A percentile compares a stretch with the other conserved stretches of the same genome.
Conservation (phyloP, 257 asterid genomes). For the Salvia miltiorrhiza region DNA sequence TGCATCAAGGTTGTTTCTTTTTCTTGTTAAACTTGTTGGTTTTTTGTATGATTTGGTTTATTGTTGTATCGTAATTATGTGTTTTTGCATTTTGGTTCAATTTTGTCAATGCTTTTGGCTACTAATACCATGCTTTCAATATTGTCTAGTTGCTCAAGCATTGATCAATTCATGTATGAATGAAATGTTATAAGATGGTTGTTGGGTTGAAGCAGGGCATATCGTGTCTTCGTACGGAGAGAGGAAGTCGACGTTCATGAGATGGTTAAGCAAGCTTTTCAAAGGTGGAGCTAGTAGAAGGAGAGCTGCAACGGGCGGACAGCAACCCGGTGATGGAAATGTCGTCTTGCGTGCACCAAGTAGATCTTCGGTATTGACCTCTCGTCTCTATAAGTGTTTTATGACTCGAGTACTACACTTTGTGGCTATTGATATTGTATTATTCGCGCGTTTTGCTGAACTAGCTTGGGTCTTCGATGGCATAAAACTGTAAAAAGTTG, state of each 20-base stretch:
- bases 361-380: constrained; percentile 46
- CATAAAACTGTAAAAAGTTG: not conserved
- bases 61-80: not conserved
- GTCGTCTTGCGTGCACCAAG: constrained; percentile 53
- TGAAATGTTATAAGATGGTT: constrained; percentile 19
- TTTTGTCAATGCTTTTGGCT: not conserved
- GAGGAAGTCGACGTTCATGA: constrained; percentile 71
- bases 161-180: not conserved
- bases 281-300: constrained; percentile 3
- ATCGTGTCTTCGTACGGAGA: constrained; percentile 64
- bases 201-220: constrained; percentile 63
- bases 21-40: not conserved
- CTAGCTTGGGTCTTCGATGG: not conserved
- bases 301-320: constrained; percentile 15
- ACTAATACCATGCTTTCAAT: not conserved
- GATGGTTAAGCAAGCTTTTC: constrained; percentile 38
- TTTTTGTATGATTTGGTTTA: not conserved
- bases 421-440: not conserved
- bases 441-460: constrained; percentile 6
- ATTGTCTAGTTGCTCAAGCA: not conserved
- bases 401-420: not conserved
- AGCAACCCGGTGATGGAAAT: constrained; percentile 57
- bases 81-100: not conserved
- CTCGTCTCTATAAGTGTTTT: not conserved
- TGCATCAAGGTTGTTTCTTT: constrained; percentile 10